Base-by-base conservation (phyloP, 352 stramenopile species). In the Phytophthora meadii region DNA sequence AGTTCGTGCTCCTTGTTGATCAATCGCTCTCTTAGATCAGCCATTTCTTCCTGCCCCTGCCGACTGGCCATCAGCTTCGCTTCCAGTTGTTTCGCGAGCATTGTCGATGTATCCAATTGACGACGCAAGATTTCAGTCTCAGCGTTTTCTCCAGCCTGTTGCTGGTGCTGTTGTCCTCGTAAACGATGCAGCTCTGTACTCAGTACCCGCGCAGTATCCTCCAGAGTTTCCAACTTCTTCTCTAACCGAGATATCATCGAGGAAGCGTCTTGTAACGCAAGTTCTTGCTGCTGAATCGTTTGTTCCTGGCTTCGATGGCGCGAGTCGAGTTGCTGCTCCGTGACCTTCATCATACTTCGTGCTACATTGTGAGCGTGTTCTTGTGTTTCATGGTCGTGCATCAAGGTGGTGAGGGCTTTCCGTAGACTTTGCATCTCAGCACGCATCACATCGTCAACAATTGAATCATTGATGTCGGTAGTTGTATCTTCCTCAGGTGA, bases 71-170 rank as follows among this genome's bases (percentile, higher is more conserved):
- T 25, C 9, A 84, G 47, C 25, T 84, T 77, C 15, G 65, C 6
- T 36, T 81, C 64, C 17, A 82, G 27, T 9, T 58, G 37, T 17
- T 76, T 76, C 2, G 36, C 36, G 24, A 78, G 63, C 7, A 56
- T 61, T 37, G 75, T 74, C 1, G 68, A 34, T 7, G 46, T 14
- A 6, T 76, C 63, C 0, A 92, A 62, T 6, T 65, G 66, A 10
- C 74, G 63, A 5, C 81, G 73, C 19, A 92, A 60, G 36, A 92
- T 92, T 49, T 92, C 79, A 1, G 53, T 42, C 42, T 92, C 81
- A 5, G 84, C 84, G 12, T 46, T 70, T 36, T 88, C 64, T 2
- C 50, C 53, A n/a, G 77, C 53, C 6, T 61, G 40, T 7, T 63
- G 54, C 17, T 74, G 59, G 4, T 24, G 42, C 45, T 77, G 61